These are phyloP conservation scores for Pleurotus giganteus DNA, from an alignment of 768 basidiomycete genomes.

Conservation along the genomic window DNA sequence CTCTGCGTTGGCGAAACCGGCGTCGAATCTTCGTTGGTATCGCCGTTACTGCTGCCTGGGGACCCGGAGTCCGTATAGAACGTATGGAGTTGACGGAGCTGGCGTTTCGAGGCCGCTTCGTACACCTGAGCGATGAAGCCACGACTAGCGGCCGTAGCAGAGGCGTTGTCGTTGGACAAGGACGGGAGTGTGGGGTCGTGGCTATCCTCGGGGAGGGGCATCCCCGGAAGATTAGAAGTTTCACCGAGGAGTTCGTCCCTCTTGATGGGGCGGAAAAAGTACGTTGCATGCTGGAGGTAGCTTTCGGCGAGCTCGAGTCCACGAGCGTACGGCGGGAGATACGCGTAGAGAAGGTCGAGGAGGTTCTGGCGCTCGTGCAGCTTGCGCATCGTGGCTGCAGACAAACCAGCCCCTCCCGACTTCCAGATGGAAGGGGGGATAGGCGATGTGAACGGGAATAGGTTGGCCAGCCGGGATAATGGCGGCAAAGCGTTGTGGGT, in stretches of 20 bases:
- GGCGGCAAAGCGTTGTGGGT: conserved; percentile 18
- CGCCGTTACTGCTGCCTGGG: conserved; percentile 6
- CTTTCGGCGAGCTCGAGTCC: conserved; percentile 37
- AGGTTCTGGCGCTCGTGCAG: conserved; percentile 23
- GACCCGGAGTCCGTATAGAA: conserved; percentile 3
- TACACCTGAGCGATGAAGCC: conserved; percentile 3
- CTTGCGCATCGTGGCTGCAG: conserved; percentile 12
- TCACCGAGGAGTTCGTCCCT: conserved; percentile 41
- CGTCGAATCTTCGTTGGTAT: background rate
- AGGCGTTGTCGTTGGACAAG: background rate
- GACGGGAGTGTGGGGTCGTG: conserved; percentile 11
- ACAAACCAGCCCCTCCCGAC: background rate
- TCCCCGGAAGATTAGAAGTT: conserved; percentile 29
- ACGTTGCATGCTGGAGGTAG: conserved; percentile 44
- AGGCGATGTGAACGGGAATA: conserved; percentile 38
- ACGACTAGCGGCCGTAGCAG: background rate
- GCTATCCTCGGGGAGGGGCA: conserved; percentile 21
- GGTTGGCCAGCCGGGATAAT: conserved; percentile 35
- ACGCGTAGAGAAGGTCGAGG: conserved; percentile 34
- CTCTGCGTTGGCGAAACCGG: background rate
- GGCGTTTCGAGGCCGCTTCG: background rate
- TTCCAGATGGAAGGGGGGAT: background rate
- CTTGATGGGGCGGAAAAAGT: conserved; percentile 51
- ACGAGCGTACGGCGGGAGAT: conserved; percentile 44
- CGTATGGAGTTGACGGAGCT: background rate